Evolutionary conservation across 352 stramenopile species (phyloP).

Genomic region (Globisporangium yorkense): DNA sequence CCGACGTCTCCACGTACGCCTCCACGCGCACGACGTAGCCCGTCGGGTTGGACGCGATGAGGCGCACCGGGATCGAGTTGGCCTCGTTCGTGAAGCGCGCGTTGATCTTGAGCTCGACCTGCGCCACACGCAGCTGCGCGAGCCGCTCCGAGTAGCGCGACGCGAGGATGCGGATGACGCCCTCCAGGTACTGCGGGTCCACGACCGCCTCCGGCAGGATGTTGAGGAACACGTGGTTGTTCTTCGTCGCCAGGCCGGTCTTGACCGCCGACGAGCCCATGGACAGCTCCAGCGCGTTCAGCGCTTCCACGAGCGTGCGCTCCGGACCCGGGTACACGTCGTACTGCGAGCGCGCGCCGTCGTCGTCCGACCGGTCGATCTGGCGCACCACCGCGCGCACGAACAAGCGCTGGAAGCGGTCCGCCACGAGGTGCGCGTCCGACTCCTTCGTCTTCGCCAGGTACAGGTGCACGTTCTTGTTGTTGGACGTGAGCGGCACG

Average conservation of each 20-base stretch:
- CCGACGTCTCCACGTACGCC: constrained; percentile 97
- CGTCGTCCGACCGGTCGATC: constrained; percentile 75
- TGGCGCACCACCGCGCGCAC: constrained; percentile 93
- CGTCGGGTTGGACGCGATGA: constrained; percentile 97
- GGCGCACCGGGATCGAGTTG: constrained; percentile 92
- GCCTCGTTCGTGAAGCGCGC: constrained; percentile 90
- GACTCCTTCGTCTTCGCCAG: constrained; percentile 90
- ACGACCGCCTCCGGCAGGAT: constrained; percentile 93
- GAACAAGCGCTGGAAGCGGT: constrained; percentile 94
- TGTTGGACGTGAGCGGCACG: constrained; percentile 85
- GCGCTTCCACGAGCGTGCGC: constrained; percentile 96
- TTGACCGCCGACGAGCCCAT: constrained; percentile 87
- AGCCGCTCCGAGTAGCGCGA: constrained; percentile 88
- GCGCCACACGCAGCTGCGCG: constrained; percentile 89
- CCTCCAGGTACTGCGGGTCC: constrained; percentile 94
- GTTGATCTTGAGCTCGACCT: constrained; percentile 97
- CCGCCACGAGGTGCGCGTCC: constrained; percentile 73
- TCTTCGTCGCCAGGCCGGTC: constrained; percentile 74
- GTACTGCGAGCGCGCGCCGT: constrained; percentile 76
- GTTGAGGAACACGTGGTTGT: constrained; percentile 99
- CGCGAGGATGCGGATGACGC: constrained; percentile 91
- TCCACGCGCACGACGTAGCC: constrained; percentile 99
- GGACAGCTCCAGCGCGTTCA: constrained; percentile 96
- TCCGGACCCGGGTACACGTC: constrained; percentile 92
- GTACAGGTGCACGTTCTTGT: constrained; percentile 99